A percentile compares a stretch with the other conserved stretches of the same genome.
phyloP scores from a whole-genome alignment of 352 stramenopile species.

The Thraustochytrium sp. region DNA sequence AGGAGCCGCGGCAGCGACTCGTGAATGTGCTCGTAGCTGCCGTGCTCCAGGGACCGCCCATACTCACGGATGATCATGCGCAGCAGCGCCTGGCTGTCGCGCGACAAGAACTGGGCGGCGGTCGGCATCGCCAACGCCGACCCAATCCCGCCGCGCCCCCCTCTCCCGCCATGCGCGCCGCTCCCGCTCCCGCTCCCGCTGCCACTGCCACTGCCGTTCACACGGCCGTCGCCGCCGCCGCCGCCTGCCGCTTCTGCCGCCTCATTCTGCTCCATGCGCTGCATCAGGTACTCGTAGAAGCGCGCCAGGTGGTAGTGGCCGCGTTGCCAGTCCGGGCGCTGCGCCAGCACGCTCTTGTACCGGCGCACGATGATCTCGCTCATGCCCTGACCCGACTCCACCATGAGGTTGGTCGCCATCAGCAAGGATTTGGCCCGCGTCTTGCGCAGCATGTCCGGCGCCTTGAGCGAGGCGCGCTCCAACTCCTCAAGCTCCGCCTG shows the following conservation, averaged over 20 bases:
- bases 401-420: conserved; percentile 25
- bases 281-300: conserved; percentile 8
- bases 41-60: not conserved
- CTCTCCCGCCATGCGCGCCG: too few relatives aligned
- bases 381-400: not conserved
- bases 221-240: too few relatives aligned
- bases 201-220: too few relatives aligned
- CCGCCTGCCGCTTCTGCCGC: not conserved
- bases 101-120: not conserved
- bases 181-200: too few relatives aligned
- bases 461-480: not conserved
- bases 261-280: not conserved
- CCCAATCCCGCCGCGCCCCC: too few relatives aligned
- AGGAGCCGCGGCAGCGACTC: conserved; percentile 44
- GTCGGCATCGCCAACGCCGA: not conserved
- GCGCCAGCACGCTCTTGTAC: not conserved
- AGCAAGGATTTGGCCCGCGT: not conserved
- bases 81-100: not conserved
- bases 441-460: not conserved
- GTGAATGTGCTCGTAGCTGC: conserved; percentile 13
- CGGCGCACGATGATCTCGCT: not conserved
- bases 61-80: not conserved
- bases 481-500: not conserved
- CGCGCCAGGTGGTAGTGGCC: conserved; percentile 13
- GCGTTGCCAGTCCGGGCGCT: not conserved